Conservation (phyloP, 176 grass and related monocot genomes). For the Poa pratensis region DNA sequence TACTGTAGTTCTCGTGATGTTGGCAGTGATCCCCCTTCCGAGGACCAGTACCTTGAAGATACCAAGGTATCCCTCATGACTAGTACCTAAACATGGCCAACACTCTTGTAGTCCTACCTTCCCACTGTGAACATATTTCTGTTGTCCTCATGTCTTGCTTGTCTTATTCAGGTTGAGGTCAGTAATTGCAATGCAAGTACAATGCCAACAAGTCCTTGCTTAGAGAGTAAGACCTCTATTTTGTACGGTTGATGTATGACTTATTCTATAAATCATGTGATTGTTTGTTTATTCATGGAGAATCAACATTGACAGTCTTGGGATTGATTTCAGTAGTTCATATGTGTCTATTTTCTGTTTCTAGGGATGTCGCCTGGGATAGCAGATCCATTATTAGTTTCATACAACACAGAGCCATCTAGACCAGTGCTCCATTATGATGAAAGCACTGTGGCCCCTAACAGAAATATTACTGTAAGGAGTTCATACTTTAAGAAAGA, state of each 20-base stretch:
- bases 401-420: slow-evolving; percentile 38
- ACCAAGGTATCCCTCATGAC: slow-evolving; percentile 42
- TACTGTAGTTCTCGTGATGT: slow-evolving; percentile 41
- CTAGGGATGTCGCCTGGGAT: slow-evolving; percentile 42
- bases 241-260: slow-evolving; percentile 25
- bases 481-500: slow-evolving; percentile 76
- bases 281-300: slow-evolving; percentile 26
- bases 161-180: slow-evolving; percentile 65
- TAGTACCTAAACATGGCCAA: slow-evolving; percentile 20
- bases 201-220: slow-evolving; percentile 33
- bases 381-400: slow-evolving; percentile 51
- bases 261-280: slow-evolving; percentile 24
- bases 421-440: slow-evolving; percentile 22
- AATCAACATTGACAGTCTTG: slow-evolving; percentile 9
- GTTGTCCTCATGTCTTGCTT: slow-evolving; percentile 40
- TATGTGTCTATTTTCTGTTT: slow-evolving; percentile 37
- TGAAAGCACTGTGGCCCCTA: slow-evolving; percentile 40
- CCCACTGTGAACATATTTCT: neutral
- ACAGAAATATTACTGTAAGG: slow-evolving; percentile 58
- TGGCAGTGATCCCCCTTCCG: slow-evolving; percentile 48
- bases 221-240: slow-evolving; percentile 57
- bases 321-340: slow-evolving; percentile 33
- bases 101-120: slow-evolving; percentile 8
- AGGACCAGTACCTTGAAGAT: slow-evolving; percentile 46
- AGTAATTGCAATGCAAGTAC: slow-evolving; percentile 41